A percentile compares a stretch with the other conserved stretches of the same genome.
These are phyloP conservation scores for Colletotrichum tofieldiae DNA, from an alignment of 2,329 filamentous ascomycete genomes.

Conservation along the genomic window DNA sequence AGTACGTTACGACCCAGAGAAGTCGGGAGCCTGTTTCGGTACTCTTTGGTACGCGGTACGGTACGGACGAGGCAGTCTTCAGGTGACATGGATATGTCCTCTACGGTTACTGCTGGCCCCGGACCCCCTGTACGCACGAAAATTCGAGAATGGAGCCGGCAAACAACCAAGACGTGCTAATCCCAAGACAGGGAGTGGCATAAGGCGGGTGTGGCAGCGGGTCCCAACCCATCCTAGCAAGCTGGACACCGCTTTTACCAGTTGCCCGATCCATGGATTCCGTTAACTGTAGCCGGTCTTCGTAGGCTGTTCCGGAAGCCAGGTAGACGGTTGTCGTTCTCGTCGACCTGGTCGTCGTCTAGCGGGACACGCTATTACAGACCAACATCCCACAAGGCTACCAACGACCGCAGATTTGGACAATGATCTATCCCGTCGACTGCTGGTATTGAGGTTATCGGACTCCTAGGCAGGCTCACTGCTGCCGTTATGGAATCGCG, in stretches of 20 bases:
- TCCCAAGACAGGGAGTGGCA: slow-evolving; percentile 35
- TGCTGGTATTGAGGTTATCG: neutral
- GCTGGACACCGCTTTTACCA: slow-evolving; percentile 42
- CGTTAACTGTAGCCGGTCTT: slow-evolving; percentile 23
- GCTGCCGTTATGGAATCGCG: slow-evolving; percentile 1
- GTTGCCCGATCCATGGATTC: slow-evolving; percentile 39
- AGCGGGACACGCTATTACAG: slow-evolving; percentile 32
- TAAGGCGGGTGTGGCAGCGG: slow-evolving; percentile 39
- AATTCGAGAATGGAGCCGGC: slow-evolving; percentile 36
- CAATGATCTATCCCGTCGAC: neutral
- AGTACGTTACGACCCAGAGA: slow-evolving; percentile 33
- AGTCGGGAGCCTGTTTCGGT: slow-evolving; percentile 31
- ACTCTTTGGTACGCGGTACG: slow-evolving; percentile 33
- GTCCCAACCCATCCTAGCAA: slow-evolving; percentile 33
- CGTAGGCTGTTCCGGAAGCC: slow-evolving; percentile 35
- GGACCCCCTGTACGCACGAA: slow-evolving; percentile 35
- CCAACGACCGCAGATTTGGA: neutral
- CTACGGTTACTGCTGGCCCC: slow-evolving; percentile 35
- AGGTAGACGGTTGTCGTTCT: slow-evolving; percentile 39
- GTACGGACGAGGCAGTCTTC: slow-evolving; percentile 36
- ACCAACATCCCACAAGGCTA: slow-evolving; percentile 22
- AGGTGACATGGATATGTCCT: slow-evolving; percentile 42
- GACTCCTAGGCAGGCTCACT: neutral
- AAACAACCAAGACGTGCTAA: slow-evolving; percentile 40
- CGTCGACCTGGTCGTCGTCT: slow-evolving; percentile 21